These are phyloP conservation scores for Coffea humblotiana DNA, from an alignment of 305 asterid species.

Conservation along the genomic window DNA sequence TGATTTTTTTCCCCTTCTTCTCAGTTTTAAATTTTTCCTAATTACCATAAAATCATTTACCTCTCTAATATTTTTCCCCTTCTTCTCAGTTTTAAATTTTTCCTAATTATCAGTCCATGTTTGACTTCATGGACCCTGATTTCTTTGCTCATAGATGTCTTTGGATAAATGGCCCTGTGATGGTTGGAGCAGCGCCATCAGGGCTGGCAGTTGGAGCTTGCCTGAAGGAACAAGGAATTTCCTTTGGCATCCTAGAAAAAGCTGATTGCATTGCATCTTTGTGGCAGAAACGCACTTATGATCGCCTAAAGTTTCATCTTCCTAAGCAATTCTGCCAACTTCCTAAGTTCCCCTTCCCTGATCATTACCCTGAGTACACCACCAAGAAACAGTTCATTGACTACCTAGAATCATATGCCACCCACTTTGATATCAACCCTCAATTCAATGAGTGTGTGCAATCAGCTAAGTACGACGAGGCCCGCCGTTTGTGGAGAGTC, in stretches of 20 bases:
- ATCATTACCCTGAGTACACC: slow-evolving; percentile 74
- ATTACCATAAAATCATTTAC: no score
- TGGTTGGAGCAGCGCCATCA: slow-evolving; percentile 90
- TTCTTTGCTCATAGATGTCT: slow-evolving; percentile 59
- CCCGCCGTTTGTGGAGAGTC: no score
- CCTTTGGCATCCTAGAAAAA: slow-evolving; percentile 64
- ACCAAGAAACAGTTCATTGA: slow-evolving; percentile 70
- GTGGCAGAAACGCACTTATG: slow-evolving; percentile 84
- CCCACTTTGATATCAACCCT: no score
- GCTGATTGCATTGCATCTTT: slow-evolving; percentile 85
- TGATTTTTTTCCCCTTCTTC: no score
- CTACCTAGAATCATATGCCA: slow-evolving; percentile 65
- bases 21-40: no score
- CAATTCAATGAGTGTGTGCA: no score
- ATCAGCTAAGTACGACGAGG: no score
- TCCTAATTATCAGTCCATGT: no score
- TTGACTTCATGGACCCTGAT: slow-evolving; percentile 46
- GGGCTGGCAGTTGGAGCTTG: slow-evolving; percentile 96
- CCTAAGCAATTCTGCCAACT: slow-evolving; percentile 81
- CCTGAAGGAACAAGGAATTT: slow-evolving; percentile 63
- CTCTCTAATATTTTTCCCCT: no score
- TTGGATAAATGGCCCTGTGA: slow-evolving; percentile 87
- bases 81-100: no score
- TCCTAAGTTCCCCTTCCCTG: slow-evolving; percentile 71
- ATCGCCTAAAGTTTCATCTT: slow-evolving; percentile 81